Evolutionary conservation across 2,329 filamentous ascomycete species (phyloP), one percentile per base, ranked within the genome.

Genomic region (Fusarium tricinctum): DNA sequence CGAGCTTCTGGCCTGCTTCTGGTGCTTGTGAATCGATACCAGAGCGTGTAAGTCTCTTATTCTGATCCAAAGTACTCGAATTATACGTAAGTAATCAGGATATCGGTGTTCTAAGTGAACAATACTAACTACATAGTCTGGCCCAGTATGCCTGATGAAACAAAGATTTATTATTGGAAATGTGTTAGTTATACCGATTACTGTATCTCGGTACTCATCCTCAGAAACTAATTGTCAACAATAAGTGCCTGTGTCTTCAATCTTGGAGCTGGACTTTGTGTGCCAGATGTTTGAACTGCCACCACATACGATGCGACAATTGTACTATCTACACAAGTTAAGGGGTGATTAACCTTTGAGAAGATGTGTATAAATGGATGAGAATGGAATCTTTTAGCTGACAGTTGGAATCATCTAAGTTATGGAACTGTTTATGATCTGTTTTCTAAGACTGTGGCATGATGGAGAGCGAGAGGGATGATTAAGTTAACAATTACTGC

Each of bases 201-300:
- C 12, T 5, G 7, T 8, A 23, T 32, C 17, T 12, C 3, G 5
- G 20, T 8, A 30, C 28, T 30, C 15, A 8, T n/a, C 14, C 3
- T 28, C 4, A 6, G 8, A n/a, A 20, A n/a, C 39, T 59, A 19
- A 59, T 12, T 6, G 2, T 14, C 20, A 17, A 13, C 28, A 14
- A 1, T 28, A 23, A 63, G 59, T 62, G 59, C 5, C 26, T 1
- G 2, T 63, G 63, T 32, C 22, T 26, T 13, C 44, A 51, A 4
- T 22, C 4, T n/a, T 66, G 39, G 54, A 44, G 26, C 17, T 58
- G 59, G 52, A 42, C 33, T 5, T 13, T 56, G 8, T 38, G 28
- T 55, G 28, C 5, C 13, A 39, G 43, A 12, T 64, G 61, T 46
- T 26, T 40, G 15, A 43, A 39, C 39, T 64, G 51, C 7, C 15